A percentile compares a stretch with the other conserved stretches of the same genome.
phyloP scores from a whole-genome alignment of 257 asterid species.

The Nicotiana attenuata region DNA sequence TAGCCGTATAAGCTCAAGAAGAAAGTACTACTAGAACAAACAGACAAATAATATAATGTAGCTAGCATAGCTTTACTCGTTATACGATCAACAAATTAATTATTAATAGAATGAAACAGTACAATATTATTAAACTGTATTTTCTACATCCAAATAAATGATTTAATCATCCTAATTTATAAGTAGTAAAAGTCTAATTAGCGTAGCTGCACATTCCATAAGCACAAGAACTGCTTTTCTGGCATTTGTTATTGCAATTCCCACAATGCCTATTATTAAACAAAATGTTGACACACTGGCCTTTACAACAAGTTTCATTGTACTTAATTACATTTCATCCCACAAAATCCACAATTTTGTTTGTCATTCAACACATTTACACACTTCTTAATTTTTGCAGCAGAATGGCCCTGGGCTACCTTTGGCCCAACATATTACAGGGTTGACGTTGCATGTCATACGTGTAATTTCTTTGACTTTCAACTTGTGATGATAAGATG shows the following conservation, averaged over 20 bases:
- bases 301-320: slow-evolving; percentile 56
- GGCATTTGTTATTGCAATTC: slow-evolving; percentile 47
- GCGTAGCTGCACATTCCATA: slow-evolving; percentile 69
- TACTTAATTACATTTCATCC: slow-evolving; percentile 43
- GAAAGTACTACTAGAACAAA: background rate
- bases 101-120: too few species aligned
- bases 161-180: too few species aligned
- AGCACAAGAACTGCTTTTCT: slow-evolving; percentile 34
- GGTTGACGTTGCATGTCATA: slow-evolving; percentile 43
- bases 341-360: slow-evolving; percentile 59
- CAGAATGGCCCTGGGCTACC: slow-evolving; percentile 61
- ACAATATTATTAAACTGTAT: too few species aligned
- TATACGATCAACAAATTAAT: too few species aligned
- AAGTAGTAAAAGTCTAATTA: background rate
- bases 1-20: background rate
- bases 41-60: too few species aligned
- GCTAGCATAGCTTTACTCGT: too few species aligned
- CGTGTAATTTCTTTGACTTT: background rate
- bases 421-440: slow-evolving; percentile 34
- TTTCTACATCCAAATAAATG: too few species aligned
- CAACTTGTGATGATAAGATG: background rate
- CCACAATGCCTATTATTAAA: slow-evolving; percentile 46
- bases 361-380: slow-evolving; percentile 35
- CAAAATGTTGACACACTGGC: slow-evolving; percentile 46
- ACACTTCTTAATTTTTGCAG: slow-evolving; percentile 53